Conservation (phyloP, 2,329 filamentous ascomycete genomes). For the Neoarthrinium moseri region DNA sequence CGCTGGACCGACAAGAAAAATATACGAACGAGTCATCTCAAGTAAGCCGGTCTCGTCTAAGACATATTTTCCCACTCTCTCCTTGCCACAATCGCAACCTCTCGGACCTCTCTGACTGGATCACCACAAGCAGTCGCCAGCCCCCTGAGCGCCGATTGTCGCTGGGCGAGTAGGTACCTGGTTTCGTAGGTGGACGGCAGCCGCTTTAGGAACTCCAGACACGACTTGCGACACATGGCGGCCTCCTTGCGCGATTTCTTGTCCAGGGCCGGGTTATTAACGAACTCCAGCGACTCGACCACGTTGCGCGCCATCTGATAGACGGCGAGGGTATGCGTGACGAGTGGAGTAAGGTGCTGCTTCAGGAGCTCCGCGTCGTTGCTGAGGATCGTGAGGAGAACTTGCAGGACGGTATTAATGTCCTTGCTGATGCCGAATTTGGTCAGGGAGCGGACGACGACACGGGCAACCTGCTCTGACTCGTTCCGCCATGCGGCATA, state of each 20-base stretch:
- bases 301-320: slow-evolving; percentile 30
- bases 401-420: slow-evolving; percentile 44
- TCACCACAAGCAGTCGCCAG: slow-evolving; percentile 53
- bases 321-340: slow-evolving; percentile 40
- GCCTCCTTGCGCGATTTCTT: slow-evolving; percentile 17
- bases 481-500: slow-evolving; percentile 54
- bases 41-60: slow-evolving; percentile 17
- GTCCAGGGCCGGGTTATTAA: neutral
- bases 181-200: slow-evolving; percentile 50
- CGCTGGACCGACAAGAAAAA: no score
- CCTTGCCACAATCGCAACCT: slow-evolving; percentile 46
- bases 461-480: slow-evolving; percentile 42
- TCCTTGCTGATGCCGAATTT: slow-evolving; percentile 41
- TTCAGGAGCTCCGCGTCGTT: slow-evolving; percentile 44
- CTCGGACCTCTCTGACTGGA: slow-evolving; percentile 50
- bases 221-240: slow-evolving; percentile 42
- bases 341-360: slow-evolving; percentile 47
- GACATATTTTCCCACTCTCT: slow-evolving; percentile 43
- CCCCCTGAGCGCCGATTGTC: slow-evolving; percentile 43
- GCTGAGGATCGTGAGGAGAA: slow-evolving; percentile 47
- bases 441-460: slow-evolving; percentile 47
- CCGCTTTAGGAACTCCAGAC: slow-evolving; percentile 45
- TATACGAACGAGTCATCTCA: no score
- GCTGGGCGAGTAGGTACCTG: slow-evolving; percentile 41
- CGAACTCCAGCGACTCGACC: slow-evolving; percentile 11